phyloP scores from a whole-genome alignment of 2,329 filamentous ascomycete species.

The Fusarium secorum region DNA sequence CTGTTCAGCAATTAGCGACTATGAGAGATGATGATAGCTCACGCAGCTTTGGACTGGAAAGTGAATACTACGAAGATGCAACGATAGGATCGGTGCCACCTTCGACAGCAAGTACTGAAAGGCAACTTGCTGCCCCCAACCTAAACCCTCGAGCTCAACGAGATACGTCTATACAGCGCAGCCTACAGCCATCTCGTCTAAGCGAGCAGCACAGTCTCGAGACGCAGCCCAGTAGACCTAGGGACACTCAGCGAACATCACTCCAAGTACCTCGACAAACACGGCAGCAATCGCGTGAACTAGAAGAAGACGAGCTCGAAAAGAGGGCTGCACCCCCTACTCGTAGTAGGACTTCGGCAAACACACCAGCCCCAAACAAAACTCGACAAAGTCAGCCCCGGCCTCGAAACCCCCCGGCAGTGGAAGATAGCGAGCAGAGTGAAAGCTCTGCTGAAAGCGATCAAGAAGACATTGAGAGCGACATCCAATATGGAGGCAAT shows the following conservation, averaged over 20 bases:
- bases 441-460: background rate
- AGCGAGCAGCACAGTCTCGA: background rate
- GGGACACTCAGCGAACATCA: background rate
- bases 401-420: background rate
- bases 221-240: background rate
- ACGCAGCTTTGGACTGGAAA: constrained; percentile 49
- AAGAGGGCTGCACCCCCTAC: background rate
- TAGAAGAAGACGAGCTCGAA: background rate
- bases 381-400: constrained; percentile 3
- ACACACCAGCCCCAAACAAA: constrained; percentile 35
- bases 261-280: background rate
- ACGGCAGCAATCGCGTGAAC: background rate
- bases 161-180: background rate
- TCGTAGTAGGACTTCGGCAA: constrained; percentile 9
- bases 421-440: background rate
- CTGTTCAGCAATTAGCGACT: constrained; percentile 1
- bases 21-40: constrained; percentile 45
- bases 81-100: constrained; percentile 46
- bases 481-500: background rate
- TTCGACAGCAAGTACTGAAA: background rate
- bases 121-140: background rate
- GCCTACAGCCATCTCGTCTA: background rate
- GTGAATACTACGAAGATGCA: constrained; percentile 49
- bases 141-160: background rate
- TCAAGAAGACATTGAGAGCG: background rate